Percentiles rank a stretch among this genome's conserved stretches.
Evolutionary conservation across 805 yeast genomes (phyloP).

Genomic region (Tetrapisispora phaffii): DNA sequence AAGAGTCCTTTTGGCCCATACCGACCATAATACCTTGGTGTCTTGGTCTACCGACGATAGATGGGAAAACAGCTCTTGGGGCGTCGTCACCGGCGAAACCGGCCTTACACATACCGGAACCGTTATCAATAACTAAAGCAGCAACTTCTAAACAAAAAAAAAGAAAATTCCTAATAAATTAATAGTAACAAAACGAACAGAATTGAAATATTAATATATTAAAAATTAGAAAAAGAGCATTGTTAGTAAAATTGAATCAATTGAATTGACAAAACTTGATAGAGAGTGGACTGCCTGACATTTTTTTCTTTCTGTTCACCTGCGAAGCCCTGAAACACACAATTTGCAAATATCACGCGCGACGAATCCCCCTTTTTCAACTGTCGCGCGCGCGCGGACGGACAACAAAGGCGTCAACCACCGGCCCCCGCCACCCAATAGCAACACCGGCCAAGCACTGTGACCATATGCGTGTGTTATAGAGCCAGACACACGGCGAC

Average conservation of each 20-base stretch:
- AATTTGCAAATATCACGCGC: not conserved
- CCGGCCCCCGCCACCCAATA: too few species aligned
- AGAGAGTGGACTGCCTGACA: too few species aligned
- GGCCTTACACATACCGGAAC: conserved; percentile 99
- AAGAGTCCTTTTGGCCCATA: conserved; percentile 99
- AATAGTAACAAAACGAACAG: not conserved
- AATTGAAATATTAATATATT: too few species aligned
- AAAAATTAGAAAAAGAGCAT: too few species aligned
- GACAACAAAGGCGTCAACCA: too few species aligned
- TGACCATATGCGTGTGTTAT: too few species aligned
- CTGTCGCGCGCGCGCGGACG: too few species aligned
- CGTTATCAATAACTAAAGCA: conserved; percentile 86
- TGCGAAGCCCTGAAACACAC: too few species aligned
- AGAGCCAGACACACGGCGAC: too few species aligned
- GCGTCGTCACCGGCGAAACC: conserved; percentile 99
- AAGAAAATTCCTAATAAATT: not conserved
- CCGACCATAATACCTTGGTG: conserved; percentile 99
- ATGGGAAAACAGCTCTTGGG: conserved; percentile 99
- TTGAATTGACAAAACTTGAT: too few species aligned
- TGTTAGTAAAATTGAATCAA: not conserved
- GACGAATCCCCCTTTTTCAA: conserved; percentile 2
- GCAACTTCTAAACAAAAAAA: conserved; percentile 27
- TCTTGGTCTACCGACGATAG: conserved; percentile 99
- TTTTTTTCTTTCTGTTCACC: too few species aligned
- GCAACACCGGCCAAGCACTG: too few species aligned